Conservation (phyloP, 1,284 basidiomycete species). For the Cutaneotrichosporon curvatum region DNA sequence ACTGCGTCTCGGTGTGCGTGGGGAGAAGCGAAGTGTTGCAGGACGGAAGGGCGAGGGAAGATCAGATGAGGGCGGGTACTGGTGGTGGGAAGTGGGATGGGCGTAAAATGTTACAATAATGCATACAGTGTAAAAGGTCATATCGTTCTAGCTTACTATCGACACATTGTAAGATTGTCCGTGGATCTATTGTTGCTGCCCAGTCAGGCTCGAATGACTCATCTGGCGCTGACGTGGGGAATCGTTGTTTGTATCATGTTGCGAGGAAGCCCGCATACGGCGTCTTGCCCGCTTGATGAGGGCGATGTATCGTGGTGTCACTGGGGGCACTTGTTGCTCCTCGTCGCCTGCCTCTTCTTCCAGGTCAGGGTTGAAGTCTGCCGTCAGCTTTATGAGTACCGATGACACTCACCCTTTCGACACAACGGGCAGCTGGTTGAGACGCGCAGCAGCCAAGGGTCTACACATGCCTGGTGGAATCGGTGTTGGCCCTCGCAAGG, state of each 20-base stretch:
- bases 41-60: slow-evolving; percentile 42
- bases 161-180: no score
- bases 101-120: slow-evolving; percentile 7
- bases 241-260: no score
- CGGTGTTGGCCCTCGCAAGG: slow-evolving; percentile 82
- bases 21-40: slow-evolving; percentile 32
- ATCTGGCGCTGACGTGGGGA: no score
- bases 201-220: no score
- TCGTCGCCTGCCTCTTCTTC: slow-evolving; percentile 3
- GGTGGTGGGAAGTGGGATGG: slow-evolving; percentile 48
- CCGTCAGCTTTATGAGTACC: slow-evolving; percentile 4
- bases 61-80: slow-evolving; percentile 43
- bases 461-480: slow-evolving; percentile 61
- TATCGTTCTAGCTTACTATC: no score
- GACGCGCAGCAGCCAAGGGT: slow-evolving; percentile 63
- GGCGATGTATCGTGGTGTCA: slow-evolving; percentile 34
- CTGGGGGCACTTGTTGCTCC: slow-evolving; percentile 24
- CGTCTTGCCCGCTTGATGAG: slow-evolving; percentile 38
- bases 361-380: slow-evolving; percentile 41
- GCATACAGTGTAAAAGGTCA: no score
- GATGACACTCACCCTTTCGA: slow-evolving; percentile 60
- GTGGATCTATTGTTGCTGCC: no score
- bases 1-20: slow-evolving; percentile 33
- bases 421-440: slow-evolving; percentile 85
- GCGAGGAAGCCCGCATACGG: not conserved